phyloP scores from a whole-genome alignment of 495 filamentous ascomycete genomes.

The Tuber indicum region DNA sequence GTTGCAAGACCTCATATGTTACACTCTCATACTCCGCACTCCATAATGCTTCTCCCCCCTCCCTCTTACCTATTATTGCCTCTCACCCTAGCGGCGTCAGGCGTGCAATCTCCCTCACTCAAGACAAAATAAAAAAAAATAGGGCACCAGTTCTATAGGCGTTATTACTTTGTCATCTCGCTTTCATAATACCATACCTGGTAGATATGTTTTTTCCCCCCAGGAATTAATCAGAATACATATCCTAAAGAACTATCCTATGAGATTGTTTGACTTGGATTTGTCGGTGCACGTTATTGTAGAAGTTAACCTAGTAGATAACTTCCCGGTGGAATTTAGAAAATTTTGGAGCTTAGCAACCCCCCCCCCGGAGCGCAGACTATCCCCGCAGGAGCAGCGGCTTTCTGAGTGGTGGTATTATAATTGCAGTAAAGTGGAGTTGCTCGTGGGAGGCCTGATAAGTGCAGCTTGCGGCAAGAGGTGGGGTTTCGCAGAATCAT shows the following conservation, averaged over 20 bases:
- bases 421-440: not conserved
- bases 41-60: not conserved
- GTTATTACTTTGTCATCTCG: not conserved
- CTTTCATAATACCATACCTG: not conserved
- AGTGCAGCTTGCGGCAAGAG: not conserved
- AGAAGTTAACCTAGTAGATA: not conserved
- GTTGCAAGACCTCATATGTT: not conserved
- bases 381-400: too few relatives aligned
- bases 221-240: too few relatives aligned
- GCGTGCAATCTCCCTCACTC: not conserved
- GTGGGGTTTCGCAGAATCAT: not conserved
- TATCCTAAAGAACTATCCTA: not conserved
- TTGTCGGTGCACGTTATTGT: not conserved
- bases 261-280: not conserved
- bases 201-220: not conserved
- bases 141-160: not conserved
- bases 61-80: not conserved
- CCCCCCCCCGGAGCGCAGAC: too few relatives aligned
- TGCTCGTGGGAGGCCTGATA: too few relatives aligned
- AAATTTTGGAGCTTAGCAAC: too few relatives aligned
- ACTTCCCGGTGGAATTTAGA: not conserved
- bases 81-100: not conserved
- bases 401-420: not conserved
- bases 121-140: not conserved
- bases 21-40: not conserved